A percentile compares a stretch with the other conserved stretches of the same genome.
phyloP scores from a whole-genome alignment of 2,329 filamentous ascomycete species.

The Drechslerella dactyloides region DNA sequence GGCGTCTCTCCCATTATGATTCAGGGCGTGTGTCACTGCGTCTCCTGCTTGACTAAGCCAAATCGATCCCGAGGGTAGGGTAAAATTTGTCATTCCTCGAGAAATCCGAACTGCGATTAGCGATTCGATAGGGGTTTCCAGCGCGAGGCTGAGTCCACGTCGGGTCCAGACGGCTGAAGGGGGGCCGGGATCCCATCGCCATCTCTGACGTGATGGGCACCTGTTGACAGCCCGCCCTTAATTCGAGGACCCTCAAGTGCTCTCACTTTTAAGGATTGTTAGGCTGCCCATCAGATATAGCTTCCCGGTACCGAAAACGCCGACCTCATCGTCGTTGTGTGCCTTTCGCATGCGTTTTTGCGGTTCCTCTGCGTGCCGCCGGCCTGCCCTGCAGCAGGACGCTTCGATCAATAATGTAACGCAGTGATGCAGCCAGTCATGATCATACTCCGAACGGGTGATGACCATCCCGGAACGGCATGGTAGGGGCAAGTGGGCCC shows the following conservation, averaged over 20 bases:
- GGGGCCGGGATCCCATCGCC: conserved; percentile 14
- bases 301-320: conserved; percentile 47
- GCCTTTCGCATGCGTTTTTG: conserved; percentile 23
- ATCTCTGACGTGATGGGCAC: conserved; percentile 29
- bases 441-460: background rate
- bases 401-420: background rate
- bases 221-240: conserved; percentile 5
- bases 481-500: background rate
- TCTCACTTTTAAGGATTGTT: conserved; percentile 26
- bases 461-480: background rate
- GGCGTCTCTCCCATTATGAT: conserved; percentile 1
- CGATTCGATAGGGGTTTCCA: conserved; percentile 7
- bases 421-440: conserved; percentile 17
- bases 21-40: conserved; percentile 26
- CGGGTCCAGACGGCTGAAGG: conserved; percentile 37
- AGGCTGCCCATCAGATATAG: conserved; percentile 28
- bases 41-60: conserved; percentile 42
- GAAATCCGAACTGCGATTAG: conserved; percentile 47
- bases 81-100: conserved; percentile 45
- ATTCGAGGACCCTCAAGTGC: conserved; percentile 11
- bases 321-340: conserved; percentile 13
- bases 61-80: conserved; percentile 22
- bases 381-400: background rate
- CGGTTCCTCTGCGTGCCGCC: conserved; percentile 21
- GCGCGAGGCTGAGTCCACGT: conserved; percentile 38